Evolutionary conservation across 1,284 basidiomycete species (phyloP).

Genomic region (Meripilus lineatus): DNA sequence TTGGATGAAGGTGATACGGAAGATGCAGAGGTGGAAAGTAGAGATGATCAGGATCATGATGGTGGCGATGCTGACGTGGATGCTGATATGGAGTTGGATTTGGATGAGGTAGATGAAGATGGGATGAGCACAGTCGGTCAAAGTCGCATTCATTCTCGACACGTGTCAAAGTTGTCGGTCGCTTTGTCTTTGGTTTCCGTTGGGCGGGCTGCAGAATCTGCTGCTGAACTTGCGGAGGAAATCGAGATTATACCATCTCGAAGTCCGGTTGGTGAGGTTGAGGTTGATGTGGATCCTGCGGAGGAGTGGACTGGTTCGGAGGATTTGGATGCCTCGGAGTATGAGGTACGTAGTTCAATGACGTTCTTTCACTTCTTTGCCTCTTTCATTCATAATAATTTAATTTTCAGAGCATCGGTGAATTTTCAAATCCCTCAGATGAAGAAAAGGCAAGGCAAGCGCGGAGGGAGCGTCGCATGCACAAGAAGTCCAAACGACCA

Average conservation of each 20-base stretch:
- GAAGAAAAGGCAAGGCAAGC: slow-evolving; percentile 72
- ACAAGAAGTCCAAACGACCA: slow-evolving; percentile 28
- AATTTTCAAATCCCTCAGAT: slow-evolving; percentile 86
- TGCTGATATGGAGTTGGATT: slow-evolving; percentile 20
- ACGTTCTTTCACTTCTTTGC: slow-evolving; percentile 6
- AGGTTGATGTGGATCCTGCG: slow-evolving; percentile 38
- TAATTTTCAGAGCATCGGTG: slow-evolving; percentile 62
- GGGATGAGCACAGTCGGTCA: slow-evolving; percentile 41
- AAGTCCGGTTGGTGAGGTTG: slow-evolving; percentile 28
- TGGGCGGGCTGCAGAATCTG: slow-evolving; percentile 34
- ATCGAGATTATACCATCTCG: slow-evolving; percentile 10
- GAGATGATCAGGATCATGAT: neutral
- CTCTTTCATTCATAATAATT: neutral
- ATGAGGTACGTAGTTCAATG: slow-evolving; percentile 44
- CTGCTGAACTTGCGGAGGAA: slow-evolving; percentile 8
- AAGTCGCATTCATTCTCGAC: slow-evolving; percentile 59
- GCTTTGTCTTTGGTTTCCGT: slow-evolving; percentile 63
- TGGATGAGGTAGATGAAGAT: slow-evolving; percentile 26
- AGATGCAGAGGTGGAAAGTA: slow-evolving; percentile 28
- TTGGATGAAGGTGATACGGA: slow-evolving; percentile 27
- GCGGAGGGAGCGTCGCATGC: slow-evolving; percentile 50
- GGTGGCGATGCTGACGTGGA: neutral
- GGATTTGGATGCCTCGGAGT: slow-evolving; percentile 58
- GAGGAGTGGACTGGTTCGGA: slow-evolving; percentile 81
- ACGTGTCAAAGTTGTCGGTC: slow-evolving; percentile 62